These are phyloP conservation scores for Pueraria montana DNA, from an alignment of 306 rosid genomes.

Conservation along the genomic window DNA sequence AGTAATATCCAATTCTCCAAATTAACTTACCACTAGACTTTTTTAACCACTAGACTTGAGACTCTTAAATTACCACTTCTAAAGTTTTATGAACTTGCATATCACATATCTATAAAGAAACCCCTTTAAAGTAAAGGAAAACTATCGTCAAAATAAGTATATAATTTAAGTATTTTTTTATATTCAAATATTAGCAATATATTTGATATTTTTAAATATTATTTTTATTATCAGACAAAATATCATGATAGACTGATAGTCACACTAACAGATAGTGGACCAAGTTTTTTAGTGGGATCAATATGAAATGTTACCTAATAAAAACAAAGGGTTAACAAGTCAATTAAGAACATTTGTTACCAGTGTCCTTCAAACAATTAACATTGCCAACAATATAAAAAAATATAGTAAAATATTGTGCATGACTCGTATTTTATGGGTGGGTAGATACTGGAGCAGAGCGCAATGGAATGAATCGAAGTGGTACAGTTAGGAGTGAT, in stretches of 20 bases:
- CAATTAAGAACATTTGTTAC: neutral
- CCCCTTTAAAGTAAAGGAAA: neutral
- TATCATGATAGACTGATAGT: neutral
- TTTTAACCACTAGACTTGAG: too few relatives aligned
- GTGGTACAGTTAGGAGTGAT: too few relatives aligned
- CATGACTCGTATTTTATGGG: too few relatives aligned
- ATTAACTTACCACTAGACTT: neutral
- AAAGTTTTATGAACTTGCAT: neutral
- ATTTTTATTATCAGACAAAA: neutral
- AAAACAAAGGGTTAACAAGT: neutral
- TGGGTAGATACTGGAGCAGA: too few relatives aligned
- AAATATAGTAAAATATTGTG: too few relatives aligned
- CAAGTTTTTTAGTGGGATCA: neutral
- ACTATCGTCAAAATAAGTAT: neutral
- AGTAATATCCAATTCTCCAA: conserved; percentile 6
- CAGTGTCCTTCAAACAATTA: neutral
- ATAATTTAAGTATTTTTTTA: neutral
- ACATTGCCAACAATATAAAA: neutral
- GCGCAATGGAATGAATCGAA: too few relatives aligned
- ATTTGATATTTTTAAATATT: neutral
- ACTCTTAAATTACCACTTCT: neutral
- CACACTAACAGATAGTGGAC: neutral
- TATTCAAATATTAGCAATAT: neutral
- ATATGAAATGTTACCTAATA: neutral
- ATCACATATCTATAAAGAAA: neutral